Base-by-base conservation (phyloP, 2,329 filamentous ascomycete genomes). In the Teratosphaeria epicoccoides region DNA sequence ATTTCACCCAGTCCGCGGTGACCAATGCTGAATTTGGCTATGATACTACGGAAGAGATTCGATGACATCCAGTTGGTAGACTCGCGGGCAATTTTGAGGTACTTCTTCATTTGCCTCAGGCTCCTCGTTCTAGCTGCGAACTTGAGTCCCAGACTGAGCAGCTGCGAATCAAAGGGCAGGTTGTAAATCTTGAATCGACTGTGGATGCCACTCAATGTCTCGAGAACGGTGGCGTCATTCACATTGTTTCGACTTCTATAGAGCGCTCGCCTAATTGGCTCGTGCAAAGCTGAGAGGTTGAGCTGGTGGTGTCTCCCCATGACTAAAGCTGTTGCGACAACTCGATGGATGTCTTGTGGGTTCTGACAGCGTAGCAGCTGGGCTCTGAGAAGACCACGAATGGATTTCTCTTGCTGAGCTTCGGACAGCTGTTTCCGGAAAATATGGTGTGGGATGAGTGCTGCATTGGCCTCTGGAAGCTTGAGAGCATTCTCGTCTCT, bases 1-100 rank as follows among this genome's bases (percentile, higher is more conserved):
- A 70, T 67, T 54, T 69, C 67, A 23, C 67, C 67, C 14, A 66
- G 53, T 2, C 67, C 67, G 4, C 64, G 56, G 25, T 57, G 52
- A 0, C 67, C 67, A 48, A 70, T 67, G n/a, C 62, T 66, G 55
- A 60, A 69, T 48, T 70, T 70, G 7, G 67, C 67, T 44, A 69
- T 63, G 24, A 67, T 58, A 43, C 58, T 57, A 11, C 66, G 60
- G 49, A 68, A 70, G 20, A 64, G 43, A 26, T 61, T 62, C 29
- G 51, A 56, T 3, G 54, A 55, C 48, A 69, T 61, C 4, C 17
- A 17, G 14, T 54, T 23, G 9, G 52, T 52, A 2, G 45, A 48
- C 24, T 63, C 55, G 6, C 55, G 51, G 2, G 62, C 50, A 7
- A 57, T 46, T 28, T 52, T 55, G 28, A 69, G 59, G 43, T 63